Percentiles rank a stretch among this genome's conserved stretches.
Conservation (phyloP, 129 eudicot genomes). For the Pseudognaphalium luteoalbum region DNA sequence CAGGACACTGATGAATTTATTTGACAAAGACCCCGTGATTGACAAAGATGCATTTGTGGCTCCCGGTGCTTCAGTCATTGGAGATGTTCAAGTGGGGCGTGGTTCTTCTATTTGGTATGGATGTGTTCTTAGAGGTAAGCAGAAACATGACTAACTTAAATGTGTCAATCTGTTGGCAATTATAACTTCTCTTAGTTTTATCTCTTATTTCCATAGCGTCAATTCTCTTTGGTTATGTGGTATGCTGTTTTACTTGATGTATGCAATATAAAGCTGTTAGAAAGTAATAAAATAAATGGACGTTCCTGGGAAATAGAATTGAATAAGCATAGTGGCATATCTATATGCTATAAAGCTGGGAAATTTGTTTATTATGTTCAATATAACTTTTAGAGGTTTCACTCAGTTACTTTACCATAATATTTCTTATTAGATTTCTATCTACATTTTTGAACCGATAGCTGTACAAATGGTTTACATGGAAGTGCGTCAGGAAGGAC, state of each 20-base stretch:
- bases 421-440: not conserved
- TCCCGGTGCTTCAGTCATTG: slow-evolving; percentile 89
- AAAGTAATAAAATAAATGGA: not conserved
- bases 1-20: slow-evolving; percentile 78
- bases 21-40: slow-evolving; percentile 74
- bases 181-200: not conserved
- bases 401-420: not conserved
- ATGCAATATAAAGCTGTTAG: slow-evolving; percentile 9
- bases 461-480: not conserved
- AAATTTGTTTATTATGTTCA: not conserved
- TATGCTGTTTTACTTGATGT: slow-evolving; percentile 14
- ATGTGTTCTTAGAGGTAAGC: slow-evolving; percentile 89
- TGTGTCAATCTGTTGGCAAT: slow-evolving; percentile 4
- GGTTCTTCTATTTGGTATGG: slow-evolving; percentile 96
- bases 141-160: not conserved
- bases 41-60: slow-evolving; percentile 90
- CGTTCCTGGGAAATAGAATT: not conserved
- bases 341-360: not conserved
- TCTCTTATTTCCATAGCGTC: not conserved
- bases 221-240: not conserved
- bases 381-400: not conserved
- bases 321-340: not conserved
- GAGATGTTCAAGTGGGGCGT: slow-evolving; percentile 82
- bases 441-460: not conserved
- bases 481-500: not conserved